phyloP scores from a whole-genome alignment of 345 rosid species.

The Nasturtium officinale region DNA sequence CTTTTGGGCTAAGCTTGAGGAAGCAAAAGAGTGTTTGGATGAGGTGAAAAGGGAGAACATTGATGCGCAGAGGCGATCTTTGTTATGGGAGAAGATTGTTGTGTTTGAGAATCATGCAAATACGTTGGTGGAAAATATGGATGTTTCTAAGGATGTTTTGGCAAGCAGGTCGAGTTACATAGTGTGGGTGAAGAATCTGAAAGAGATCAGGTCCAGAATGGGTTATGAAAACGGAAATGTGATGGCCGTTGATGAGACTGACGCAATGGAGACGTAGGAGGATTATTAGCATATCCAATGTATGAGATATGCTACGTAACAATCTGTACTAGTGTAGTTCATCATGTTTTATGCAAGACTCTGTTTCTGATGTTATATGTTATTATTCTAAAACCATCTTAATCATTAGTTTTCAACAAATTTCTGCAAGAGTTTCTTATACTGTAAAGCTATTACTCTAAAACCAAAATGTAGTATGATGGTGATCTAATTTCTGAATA shows the following conservation, averaged over 20 bases:
- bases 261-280: slow-evolving; percentile 38
- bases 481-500: background rate
- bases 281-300: background rate
- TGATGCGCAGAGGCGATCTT: slow-evolving; percentile 32
- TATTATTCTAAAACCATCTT: background rate
- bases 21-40: slow-evolving; percentile 63
- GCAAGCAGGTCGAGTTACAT: slow-evolving; percentile 65
- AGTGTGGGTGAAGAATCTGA: slow-evolving; percentile 55
- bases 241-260: slow-evolving; percentile 20
- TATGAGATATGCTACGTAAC: background rate
- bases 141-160: slow-evolving; percentile 73
- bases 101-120: slow-evolving; percentile 48
- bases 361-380: background rate
- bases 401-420: slow-evolving; percentile 1
- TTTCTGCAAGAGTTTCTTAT: slow-evolving; percentile 19
- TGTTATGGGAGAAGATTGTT: slow-evolving; percentile 45
- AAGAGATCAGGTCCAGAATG: slow-evolving; percentile 40
- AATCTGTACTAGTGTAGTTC: background rate
- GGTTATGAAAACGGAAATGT: slow-evolving; percentile 2
- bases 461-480: background rate
- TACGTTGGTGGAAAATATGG: slow-evolving; percentile 51
- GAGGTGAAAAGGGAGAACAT: slow-evolving; percentile 43
- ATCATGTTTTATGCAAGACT: background rate
- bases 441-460: background rate
- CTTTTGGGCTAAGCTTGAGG: slow-evolving; percentile 89